These are phyloP conservation scores for Candida chilensis DNA, from an alignment of 805 yeast species.

Conservation along the genomic window DNA sequence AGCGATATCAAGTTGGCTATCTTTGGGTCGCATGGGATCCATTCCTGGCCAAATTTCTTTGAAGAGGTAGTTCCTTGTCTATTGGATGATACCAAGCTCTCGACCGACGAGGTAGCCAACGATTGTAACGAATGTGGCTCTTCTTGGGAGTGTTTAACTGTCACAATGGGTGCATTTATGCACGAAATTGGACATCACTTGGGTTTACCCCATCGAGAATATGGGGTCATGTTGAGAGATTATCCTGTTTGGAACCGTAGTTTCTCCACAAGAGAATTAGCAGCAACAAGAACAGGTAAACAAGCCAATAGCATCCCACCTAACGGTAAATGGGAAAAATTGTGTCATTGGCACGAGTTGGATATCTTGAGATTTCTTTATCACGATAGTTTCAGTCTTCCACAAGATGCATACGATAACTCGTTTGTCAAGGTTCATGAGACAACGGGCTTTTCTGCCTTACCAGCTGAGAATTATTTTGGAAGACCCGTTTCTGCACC, in stretches of 20 bases:
- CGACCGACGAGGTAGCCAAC: conserved; percentile 73
- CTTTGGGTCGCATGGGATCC: conserved; percentile 88
- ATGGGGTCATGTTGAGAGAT: conserved; percentile 87
- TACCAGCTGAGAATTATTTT: no score
- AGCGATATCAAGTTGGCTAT: conserved; percentile 70
- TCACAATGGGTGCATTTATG: conserved; percentile 89
- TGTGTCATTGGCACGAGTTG: conserved; percentile 81
- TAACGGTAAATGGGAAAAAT: conserved; percentile 44
- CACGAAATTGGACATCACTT: conserved; percentile 91
- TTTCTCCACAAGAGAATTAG: conserved; percentile 67
- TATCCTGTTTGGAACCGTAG: conserved; percentile 75
- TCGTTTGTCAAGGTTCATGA: no score
- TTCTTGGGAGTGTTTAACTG: conserved; percentile 81
- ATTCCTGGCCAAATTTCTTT: conserved; percentile 84
- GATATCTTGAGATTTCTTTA: conserved; percentile 70
- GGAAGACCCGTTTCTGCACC: conserved; percentile 12
- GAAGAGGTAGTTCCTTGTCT: conserved; percentile 64
- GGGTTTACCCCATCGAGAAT: conserved; percentile 88
- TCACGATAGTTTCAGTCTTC: conserved; percentile 74
- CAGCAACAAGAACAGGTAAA: conserved; percentile 41
- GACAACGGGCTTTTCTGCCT: no score
- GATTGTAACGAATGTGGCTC: conserved; percentile 81
- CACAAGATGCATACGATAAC: conserved; percentile 45
- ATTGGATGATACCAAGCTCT: conserved; percentile 59
- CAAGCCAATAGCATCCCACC: conserved; percentile 35